Evolutionary conservation across 1,139 yeast genomes (phyloP).

Genomic region (Geotrichum phurueaensis): DNA sequence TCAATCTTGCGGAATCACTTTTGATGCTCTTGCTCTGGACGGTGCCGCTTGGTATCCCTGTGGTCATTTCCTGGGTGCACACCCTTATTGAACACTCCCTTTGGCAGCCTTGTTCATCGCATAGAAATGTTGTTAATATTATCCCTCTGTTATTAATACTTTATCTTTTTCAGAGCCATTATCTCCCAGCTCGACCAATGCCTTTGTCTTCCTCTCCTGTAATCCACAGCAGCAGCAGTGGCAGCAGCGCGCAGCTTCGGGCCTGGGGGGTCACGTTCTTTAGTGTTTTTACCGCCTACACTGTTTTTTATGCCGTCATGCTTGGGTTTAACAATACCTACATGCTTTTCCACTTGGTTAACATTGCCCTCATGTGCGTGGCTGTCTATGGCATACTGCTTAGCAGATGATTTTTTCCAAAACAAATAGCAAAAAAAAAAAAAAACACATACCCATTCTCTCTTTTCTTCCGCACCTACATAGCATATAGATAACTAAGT

Average conservation of each 20-base stretch:
- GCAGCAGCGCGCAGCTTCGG: not conserved
- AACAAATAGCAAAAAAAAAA: not conserved
- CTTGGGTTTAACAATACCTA: slow-evolving; percentile 34
- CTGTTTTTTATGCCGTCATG: slow-evolving; percentile 26
- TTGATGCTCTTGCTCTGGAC: slow-evolving; percentile 32
- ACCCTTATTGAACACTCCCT: slow-evolving; percentile 32
- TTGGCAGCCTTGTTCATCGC: slow-evolving; percentile 30
- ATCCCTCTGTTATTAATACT: slow-evolving; percentile 30
- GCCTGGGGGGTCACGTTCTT: not conserved
- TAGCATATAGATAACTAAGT: too few relatives aligned
- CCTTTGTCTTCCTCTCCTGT: not conserved
- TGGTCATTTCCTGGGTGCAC: slow-evolving; percentile 35
- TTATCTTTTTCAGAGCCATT: slow-evolving; percentile 19
- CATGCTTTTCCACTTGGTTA: slow-evolving; percentile 34
- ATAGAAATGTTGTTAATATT: slow-evolving; percentile 30
- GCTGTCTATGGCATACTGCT: not conserved
- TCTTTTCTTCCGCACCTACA: not conserved
- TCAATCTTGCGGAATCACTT: slow-evolving; percentile 9
- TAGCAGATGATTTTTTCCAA: not conserved
- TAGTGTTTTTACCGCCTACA: not conserved
- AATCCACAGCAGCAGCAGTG: not conserved
- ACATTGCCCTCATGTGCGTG: slow-evolving; percentile 14
- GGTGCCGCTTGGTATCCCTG: slow-evolving; percentile 33
- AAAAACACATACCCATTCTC: too few relatives aligned
- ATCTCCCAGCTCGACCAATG: not conserved